phyloP scores from a whole-genome alignment of 2,329 filamentous ascomycete species.

The Ophiobolus disseminans region DNA sequence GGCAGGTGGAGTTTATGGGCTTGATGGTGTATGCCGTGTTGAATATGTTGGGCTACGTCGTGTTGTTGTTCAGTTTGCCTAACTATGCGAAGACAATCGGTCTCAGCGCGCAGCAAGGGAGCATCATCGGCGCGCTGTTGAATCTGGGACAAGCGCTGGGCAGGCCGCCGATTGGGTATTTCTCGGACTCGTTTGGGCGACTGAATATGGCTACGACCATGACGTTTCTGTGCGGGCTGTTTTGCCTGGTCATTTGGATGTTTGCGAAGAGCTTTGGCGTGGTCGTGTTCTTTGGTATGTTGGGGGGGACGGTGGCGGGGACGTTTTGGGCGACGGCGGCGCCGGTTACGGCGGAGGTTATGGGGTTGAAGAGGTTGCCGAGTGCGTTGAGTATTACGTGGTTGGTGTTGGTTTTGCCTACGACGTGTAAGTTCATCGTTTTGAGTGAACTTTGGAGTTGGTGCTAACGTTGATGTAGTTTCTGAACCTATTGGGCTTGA shows the following conservation, averaged over 20 bases:
- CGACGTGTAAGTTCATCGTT: constrained; percentile 61
- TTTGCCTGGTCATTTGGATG: constrained; percentile 76
- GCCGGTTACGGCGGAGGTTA: constrained; percentile 75
- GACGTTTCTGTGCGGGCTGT: constrained; percentile 69
- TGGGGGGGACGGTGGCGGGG: constrained; percentile 72
- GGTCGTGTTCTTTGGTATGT: constrained; percentile 72
- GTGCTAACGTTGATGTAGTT: constrained; percentile 40
- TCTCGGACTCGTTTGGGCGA: constrained; percentile 72
- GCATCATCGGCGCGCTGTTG: constrained; percentile 74
- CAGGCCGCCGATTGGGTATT: constrained; percentile 74
- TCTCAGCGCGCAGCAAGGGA: constrained; percentile 70
- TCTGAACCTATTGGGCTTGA: constrained; percentile 64
- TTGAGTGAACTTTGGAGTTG: too few relatives aligned
- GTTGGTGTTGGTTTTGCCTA: constrained; percentile 73
- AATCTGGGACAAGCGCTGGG: constrained; percentile 73
- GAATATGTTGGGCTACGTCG: constrained; percentile 75
- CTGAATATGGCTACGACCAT: constrained; percentile 74
- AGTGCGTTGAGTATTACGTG: constrained; percentile 74
- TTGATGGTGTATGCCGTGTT: constrained; percentile 73
- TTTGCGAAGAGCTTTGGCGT: constrained; percentile 72
- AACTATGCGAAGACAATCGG: constrained; percentile 75
- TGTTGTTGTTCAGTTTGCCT: constrained; percentile 77
- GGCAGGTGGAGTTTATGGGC: constrained; percentile 67
- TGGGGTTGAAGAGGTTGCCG: constrained; percentile 73
- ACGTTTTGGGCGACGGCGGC: constrained; percentile 70